Conservation (phyloP, 345 rosid genomes). For the Dimocarpus longan region DNA sequence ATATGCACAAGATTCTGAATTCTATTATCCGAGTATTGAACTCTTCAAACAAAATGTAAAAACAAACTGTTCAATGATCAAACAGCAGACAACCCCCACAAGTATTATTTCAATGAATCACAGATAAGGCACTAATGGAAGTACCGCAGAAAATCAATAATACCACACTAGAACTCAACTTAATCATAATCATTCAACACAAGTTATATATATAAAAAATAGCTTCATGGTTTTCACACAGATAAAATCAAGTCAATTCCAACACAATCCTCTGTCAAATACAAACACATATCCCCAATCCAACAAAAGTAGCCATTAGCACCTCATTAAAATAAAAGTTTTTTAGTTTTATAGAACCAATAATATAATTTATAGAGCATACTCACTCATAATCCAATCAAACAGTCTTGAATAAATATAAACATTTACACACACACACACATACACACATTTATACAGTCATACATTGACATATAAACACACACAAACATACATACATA, state of each 20-base stretch:
- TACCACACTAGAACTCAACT: not conserved
- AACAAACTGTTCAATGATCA: not conserved
- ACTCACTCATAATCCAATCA: constrained; percentile 5
- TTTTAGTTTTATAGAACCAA: too few species aligned
- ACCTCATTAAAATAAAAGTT: too few species aligned
- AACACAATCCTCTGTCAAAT: not conserved
- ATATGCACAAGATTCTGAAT: not conserved
- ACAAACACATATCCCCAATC: too few species aligned
- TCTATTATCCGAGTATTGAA: not conserved
- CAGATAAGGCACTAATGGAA: not conserved
- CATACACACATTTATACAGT: too few species aligned
- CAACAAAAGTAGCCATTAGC: not conserved
- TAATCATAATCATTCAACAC: not conserved
- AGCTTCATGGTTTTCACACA: too few species aligned
- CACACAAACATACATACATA: too few species aligned
- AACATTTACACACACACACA: too few species aligned
- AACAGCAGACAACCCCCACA: not conserved
- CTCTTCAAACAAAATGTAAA: constrained; percentile 4
- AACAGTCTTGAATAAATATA: not conserved
- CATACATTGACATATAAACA: too few species aligned
- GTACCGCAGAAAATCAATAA: not conserved
- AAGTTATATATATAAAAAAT: not conserved
- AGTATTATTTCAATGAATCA: not conserved
- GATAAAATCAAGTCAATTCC: too few species aligned
- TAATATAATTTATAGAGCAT: too few species aligned